A percentile compares a stretch with the other conserved stretches of the same genome.
Evolutionary conservation across 2,329 filamentous ascomycete genomes (phyloP).

Genomic region (Cucurbitaria berberidis): DNA sequence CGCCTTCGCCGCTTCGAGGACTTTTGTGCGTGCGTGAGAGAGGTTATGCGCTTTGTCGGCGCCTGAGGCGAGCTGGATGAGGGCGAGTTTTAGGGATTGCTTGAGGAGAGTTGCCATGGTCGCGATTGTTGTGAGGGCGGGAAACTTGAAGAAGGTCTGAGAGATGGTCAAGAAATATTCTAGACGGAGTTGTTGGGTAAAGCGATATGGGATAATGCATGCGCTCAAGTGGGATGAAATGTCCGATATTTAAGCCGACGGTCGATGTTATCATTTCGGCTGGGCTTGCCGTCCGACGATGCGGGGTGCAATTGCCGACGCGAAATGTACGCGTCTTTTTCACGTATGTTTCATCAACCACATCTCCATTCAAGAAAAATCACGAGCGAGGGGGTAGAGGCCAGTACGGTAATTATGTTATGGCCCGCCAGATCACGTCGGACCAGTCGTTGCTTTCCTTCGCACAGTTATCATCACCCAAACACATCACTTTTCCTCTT

Average conservation of each 20-base stretch:
- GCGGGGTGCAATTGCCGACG: constrained; percentile 6
- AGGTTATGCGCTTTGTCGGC: constrained; percentile 88
- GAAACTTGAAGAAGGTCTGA: neutral
- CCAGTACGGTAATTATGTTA: no score
- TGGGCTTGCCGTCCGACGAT: constrained; percentile 4
- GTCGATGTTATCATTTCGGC: constrained; percentile 7
- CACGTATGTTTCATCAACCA: no score
- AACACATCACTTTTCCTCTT: no score
- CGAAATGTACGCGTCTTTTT: neutral
- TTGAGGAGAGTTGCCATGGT: constrained; percentile 43
- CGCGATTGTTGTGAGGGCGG: neutral
- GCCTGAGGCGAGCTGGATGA: constrained; percentile 57
- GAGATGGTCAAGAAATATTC: neutral
- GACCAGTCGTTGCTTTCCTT: no score
- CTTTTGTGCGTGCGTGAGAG: constrained; percentile 76
- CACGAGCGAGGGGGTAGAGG: no score
- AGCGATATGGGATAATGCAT: neutral
- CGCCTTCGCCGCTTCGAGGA: constrained; percentile 74
- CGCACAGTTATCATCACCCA: no score
- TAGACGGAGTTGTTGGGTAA: neutral
- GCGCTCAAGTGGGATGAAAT: constrained; percentile 8
- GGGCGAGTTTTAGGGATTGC: constrained; percentile 47
- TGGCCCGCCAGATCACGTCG: no score
- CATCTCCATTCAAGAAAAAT: no score
- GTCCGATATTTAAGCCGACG: constrained; percentile 6